A percentile compares a stretch with the other conserved stretches of the same genome.
Evolutionary conservation across 768 basidiomycete genomes (phyloP).

Genomic region (Boletales sp.): DNA sequence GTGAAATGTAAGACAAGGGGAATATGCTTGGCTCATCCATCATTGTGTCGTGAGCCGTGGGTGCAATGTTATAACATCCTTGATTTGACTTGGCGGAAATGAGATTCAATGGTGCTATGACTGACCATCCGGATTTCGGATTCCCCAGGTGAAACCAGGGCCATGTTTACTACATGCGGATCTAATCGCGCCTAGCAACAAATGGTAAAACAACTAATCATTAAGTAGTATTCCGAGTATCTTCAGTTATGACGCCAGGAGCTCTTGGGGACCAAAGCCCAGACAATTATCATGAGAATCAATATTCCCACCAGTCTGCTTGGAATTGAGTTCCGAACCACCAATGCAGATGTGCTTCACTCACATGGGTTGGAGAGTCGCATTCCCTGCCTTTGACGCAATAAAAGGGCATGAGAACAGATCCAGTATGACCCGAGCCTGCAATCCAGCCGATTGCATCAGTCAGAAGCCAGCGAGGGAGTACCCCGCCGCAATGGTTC

Average conservation of each 20-base stretch:
- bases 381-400: conserved; percentile 39
- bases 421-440: conserved; percentile 49
- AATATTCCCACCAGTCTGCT: conserved; percentile 34
- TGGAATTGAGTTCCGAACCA: neutral
- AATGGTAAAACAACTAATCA: too few species aligned
- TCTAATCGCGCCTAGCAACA: too few species aligned
- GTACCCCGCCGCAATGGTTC: conserved; percentile 32
- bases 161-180: too few species aligned
- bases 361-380: conserved; percentile 47
- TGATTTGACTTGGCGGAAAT: neutral
- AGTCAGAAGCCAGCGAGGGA: conserved; percentile 35
- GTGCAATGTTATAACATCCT: too few species aligned
- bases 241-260: conserved; percentile 6
- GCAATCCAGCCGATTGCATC: conserved; percentile 49
- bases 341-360: conserved; percentile 13
- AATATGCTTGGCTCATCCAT: neutral
- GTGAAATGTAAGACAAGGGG: conserved; percentile 47
- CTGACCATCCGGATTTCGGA: too few species aligned
- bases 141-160: too few species aligned
- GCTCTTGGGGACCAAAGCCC: conserved; percentile 36
- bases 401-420: conserved; percentile 49
- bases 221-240: neutral
- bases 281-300: conserved; percentile 36
- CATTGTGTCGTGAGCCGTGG: neutral
- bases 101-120: neutral